A percentile compares a stretch with the other conserved stretches of the same genome.
Evolutionary conservation across 1,139 yeast genomes (phyloP).

Genomic region (Yamadazyma triangularis): DNA sequence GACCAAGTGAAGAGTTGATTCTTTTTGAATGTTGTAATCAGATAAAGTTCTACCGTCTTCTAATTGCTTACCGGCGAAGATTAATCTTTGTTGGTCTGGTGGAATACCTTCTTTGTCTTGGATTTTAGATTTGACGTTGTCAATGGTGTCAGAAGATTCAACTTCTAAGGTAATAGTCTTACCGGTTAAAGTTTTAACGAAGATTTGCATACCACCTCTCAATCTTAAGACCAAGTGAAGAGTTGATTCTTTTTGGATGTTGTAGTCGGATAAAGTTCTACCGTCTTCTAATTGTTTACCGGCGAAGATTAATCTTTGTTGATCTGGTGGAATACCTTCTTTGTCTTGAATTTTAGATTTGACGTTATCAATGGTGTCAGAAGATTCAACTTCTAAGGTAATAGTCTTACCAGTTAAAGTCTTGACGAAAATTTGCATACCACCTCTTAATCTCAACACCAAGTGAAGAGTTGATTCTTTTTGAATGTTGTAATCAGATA

Average conservation of each 20-base stretch:
- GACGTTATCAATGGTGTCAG: slow-evolving; percentile 64
- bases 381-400: slow-evolving; percentile 30
- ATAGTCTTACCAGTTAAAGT: slow-evolving; percentile 94
- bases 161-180: slow-evolving; percentile 58
- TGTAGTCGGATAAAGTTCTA: slow-evolving; percentile 56
- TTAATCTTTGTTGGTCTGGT: slow-evolving; percentile 96
- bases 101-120: slow-evolving; percentile 98
- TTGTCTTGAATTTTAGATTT: slow-evolving; percentile 96
- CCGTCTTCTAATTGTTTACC: slow-evolving; percentile 99
- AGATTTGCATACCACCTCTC: slow-evolving; percentile 92
- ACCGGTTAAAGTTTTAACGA: slow-evolving; percentile 97
- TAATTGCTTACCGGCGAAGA: slow-evolving; percentile 98
- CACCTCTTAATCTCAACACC: slow-evolving; percentile 96
- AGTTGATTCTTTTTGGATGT: slow-evolving; percentile 56
- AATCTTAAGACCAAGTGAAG: slow-evolving; percentile 95
- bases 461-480: slow-evolving; percentile 80
- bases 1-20: slow-evolving; percentile 91
- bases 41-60: slow-evolving; percentile 87
- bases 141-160: slow-evolving; percentile 33
- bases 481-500: slow-evolving; percentile 29
- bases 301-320: slow-evolving; percentile 96
- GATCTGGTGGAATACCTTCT: slow-evolving; percentile 98
- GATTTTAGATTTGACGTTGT: slow-evolving; percentile 95
- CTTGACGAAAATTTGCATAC: slow-evolving; percentile 98
- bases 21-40: slow-evolving; percentile 31